A percentile compares a stretch with the other conserved stretches of the same genome.
Evolutionary conservation across 345 rosid genomes (phyloP).

Genomic region (Rhizophora apiculata): DNA sequence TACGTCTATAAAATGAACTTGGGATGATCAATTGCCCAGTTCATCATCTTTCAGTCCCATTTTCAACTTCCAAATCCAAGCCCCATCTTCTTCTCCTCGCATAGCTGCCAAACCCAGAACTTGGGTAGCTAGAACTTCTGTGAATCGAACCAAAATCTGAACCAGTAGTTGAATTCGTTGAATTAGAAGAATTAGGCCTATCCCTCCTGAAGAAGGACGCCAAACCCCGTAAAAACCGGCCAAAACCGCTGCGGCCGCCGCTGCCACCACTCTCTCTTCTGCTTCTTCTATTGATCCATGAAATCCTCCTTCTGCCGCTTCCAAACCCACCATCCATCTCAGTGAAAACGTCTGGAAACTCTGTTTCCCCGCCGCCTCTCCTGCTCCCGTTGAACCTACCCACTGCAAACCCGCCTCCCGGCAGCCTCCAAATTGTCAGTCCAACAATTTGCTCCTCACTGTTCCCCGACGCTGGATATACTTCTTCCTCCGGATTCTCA

Average conservation of each 20-base stretch:
- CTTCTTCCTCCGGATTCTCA: slow-evolving; percentile 6
- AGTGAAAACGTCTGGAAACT: slow-evolving; percentile 55
- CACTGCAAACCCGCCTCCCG: slow-evolving; percentile 73
- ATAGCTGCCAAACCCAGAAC: slow-evolving; percentile 36
- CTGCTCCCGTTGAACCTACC: slow-evolving; percentile 56
- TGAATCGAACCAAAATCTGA: slow-evolving; percentile 27
- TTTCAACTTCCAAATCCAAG: slow-evolving; percentile 28
- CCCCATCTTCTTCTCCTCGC: slow-evolving; percentile 31
- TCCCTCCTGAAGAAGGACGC: slow-evolving; percentile 53
- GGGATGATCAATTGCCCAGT: slow-evolving; percentile 1
- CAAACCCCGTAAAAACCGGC: slow-evolving; percentile 56
- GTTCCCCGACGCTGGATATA: not conserved
- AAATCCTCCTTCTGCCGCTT: slow-evolving; percentile 39
- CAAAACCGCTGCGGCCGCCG: slow-evolving; percentile 42
- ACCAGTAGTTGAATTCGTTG: slow-evolving; percentile 3
- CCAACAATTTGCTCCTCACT: slow-evolving; percentile 40
- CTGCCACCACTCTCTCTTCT: slow-evolving; percentile 14
- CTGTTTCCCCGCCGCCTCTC: slow-evolving; percentile 34
- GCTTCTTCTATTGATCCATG: slow-evolving; percentile 47
- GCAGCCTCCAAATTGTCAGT: slow-evolving; percentile 73
- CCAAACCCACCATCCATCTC: slow-evolving; percentile 68
- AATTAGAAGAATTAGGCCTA: slow-evolving; percentile 24
- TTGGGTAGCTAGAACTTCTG: slow-evolving; percentile 34
- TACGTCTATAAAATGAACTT: not conserved
- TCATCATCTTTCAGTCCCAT: slow-evolving; percentile 26